A percentile compares a stretch with the other conserved stretches of the same genome.
Evolutionary conservation across 352 stramenopile species (phyloP).

Genomic region (Globisporangium nunn): DNA sequence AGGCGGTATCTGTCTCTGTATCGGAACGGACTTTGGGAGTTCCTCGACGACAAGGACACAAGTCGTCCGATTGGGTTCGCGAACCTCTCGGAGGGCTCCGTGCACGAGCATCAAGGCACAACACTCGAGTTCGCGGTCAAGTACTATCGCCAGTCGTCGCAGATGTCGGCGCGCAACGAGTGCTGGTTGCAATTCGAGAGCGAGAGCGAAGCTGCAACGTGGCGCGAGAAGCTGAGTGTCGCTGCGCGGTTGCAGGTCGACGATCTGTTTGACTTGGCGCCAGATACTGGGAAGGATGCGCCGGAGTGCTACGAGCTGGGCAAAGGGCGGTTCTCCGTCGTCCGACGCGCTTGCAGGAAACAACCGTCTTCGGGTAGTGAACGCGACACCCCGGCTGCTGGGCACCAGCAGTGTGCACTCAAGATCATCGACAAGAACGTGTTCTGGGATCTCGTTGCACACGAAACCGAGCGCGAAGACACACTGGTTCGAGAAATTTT

Average conservation of each 20-base stretch:
- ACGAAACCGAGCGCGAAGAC: slow-evolving; percentile 82
- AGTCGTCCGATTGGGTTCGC: slow-evolving; percentile 65
- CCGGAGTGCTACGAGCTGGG: slow-evolving; percentile 61
- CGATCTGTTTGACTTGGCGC: slow-evolving; percentile 58
- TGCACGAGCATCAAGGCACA: slow-evolving; percentile 46
- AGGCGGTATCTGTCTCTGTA: slow-evolving; percentile 63
- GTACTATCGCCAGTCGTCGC: slow-evolving; percentile 46
- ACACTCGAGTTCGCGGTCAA: slow-evolving; percentile 46
- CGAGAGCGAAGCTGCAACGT: slow-evolving; percentile 28
- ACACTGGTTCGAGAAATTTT: slow-evolving; percentile 80
- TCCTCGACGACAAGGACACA: slow-evolving; percentile 49
- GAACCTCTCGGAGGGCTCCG: slow-evolving; percentile 63
- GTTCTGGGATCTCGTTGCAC: slow-evolving; percentile 85
- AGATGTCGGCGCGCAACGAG: slow-evolving; percentile 40
- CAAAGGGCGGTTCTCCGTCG: slow-evolving; percentile 78
- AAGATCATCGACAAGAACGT: slow-evolving; percentile 93
- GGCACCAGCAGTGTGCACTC: slow-evolving; percentile 46
- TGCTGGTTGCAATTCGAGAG: slow-evolving; percentile 60
- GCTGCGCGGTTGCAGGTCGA: slow-evolving; percentile 48
- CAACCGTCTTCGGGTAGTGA: background rate
- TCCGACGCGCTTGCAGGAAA: slow-evolving; percentile 47
- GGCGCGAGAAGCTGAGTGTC: slow-evolving; percentile 27
- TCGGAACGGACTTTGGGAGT: slow-evolving; percentile 74
- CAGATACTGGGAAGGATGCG: slow-evolving; percentile 24
- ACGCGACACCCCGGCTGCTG: background rate